Percentiles rank a stretch among this genome's conserved stretches.
Conservation (phyloP, 2,329 filamentous ascomycete species). For the Aspergillus eucalypticola region DNA sequence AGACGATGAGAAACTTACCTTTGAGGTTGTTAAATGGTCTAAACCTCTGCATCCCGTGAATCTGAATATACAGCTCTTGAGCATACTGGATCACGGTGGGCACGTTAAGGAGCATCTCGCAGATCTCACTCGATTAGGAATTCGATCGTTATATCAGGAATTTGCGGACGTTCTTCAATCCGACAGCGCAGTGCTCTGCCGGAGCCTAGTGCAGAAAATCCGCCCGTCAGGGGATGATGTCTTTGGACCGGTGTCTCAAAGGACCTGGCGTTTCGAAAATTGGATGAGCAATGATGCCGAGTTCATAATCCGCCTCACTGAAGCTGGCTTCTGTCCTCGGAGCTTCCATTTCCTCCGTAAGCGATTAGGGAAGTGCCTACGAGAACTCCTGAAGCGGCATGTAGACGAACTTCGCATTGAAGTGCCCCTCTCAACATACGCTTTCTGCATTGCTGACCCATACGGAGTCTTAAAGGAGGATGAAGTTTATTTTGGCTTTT, state of each 20-base stretch:
- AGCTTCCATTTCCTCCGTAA: constrained; percentile 45
- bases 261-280: constrained; percentile 33
- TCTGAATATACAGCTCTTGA: constrained; percentile 57
- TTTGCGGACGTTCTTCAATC: constrained; percentile 40
- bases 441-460: constrained; percentile 60
- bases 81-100: constrained; percentile 56
- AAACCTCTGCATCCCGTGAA: constrained; percentile 45
- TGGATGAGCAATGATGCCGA: constrained; percentile 39
- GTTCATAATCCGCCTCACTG: constrained; percentile 39
- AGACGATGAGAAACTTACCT: constrained; percentile 52
- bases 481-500: constrained; percentile 59
- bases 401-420: constrained; percentile 51
- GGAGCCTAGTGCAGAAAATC: constrained; percentile 39
- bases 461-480: constrained; percentile 52
- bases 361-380: constrained; percentile 42
- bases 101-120: constrained; percentile 46
- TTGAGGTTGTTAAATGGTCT: constrained; percentile 57
- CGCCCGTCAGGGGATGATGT: constrained; percentile 29
- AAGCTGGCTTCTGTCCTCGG: constrained; percentile 51
- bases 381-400: constrained; percentile 42
- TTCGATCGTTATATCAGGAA: constrained; percentile 37
- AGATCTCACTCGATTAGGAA: constrained; percentile 42
- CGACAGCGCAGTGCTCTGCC: constrained; percentile 37
- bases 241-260: constrained; percentile 19
- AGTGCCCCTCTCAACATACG: constrained; percentile 53